These are phyloP conservation scores for Neckera pumila DNA, from an alignment of 225 moss, liverwort and hornwort species.

Conservation along the genomic window DNA sequence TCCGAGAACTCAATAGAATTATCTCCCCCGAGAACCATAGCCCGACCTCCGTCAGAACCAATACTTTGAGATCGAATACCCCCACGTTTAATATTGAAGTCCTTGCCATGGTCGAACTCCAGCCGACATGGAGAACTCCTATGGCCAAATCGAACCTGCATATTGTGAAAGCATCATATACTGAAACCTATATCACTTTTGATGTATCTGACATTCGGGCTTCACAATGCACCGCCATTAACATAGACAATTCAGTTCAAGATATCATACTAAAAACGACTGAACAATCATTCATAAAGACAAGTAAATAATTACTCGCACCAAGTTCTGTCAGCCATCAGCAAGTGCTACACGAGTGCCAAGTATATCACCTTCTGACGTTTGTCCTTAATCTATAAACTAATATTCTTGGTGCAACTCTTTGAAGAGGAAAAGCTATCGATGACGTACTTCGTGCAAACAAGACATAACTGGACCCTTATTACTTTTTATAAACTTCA, in stretches of 20 bases:
- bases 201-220: background rate
- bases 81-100: conserved; percentile 27
- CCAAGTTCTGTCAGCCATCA: background rate
- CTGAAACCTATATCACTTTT: background rate
- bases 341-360: background rate
- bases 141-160: conserved; percentile 9
- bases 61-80: conserved; percentile 36
- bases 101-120: conserved; percentile 26
- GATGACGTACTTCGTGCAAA: background rate
- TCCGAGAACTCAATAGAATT: conserved; percentile 75
- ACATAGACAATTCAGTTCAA: background rate
- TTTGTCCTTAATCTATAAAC: background rate
- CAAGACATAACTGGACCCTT: background rate
- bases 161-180: background rate
- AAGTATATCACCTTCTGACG: background rate
- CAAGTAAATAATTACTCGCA: background rate
- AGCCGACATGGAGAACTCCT: background rate
- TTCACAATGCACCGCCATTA: background rate
- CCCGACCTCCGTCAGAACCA: conserved; percentile 34
- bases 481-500: background rate
- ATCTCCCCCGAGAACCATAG: conserved; percentile 18
- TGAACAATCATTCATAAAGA: background rate
- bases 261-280: background rate
- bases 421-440: background rate
- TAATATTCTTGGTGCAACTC: background rate